These are phyloP conservation scores for Aspergillus diversus DNA, from an alignment of 495 filamentous ascomycete species.

Conservation along the genomic window DNA sequence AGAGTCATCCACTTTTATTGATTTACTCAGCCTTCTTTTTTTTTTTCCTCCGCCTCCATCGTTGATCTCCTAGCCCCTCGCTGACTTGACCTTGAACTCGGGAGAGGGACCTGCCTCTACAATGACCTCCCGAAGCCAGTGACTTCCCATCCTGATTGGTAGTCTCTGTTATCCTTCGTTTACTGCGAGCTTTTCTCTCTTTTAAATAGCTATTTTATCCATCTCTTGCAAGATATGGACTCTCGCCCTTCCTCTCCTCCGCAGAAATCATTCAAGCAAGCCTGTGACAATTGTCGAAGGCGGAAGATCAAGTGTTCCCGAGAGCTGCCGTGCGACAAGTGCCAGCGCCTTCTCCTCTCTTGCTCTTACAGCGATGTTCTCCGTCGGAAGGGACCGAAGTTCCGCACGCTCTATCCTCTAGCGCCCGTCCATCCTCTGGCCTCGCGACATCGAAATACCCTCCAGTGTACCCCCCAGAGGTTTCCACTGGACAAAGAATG, in stretches of 20 bases:
- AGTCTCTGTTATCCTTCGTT: neutral
- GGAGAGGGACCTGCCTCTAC: neutral
- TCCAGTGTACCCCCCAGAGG: constrained; percentile 22
- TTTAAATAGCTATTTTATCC: no score
- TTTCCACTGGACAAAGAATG: constrained; percentile 28
- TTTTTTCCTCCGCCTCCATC: neutral
- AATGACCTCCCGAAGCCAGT: neutral
- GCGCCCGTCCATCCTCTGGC: constrained; percentile 46
- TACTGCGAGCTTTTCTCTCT: no score
- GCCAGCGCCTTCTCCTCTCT: constrained; percentile 47
- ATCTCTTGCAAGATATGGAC: constrained; percentile 24
- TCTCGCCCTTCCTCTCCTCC: constrained; percentile 24
- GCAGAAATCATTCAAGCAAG: constrained; percentile 40
- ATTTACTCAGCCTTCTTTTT: neutral
- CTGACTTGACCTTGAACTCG: no score
- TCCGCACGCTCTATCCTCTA: constrained; percentile 48
- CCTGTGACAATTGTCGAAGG: constrained; percentile 51
- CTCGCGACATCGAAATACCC: constrained; percentile 20
- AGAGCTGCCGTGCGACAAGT: constrained; percentile 50
- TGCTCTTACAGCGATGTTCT: constrained; percentile 51
- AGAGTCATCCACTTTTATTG: neutral
- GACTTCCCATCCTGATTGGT: neutral
- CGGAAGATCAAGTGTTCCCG: constrained; percentile 52
- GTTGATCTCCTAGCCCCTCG: neutral
- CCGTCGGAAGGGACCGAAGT: constrained; percentile 50